These are phyloP conservation scores for Vaucheria bursata DNA, from an alignment of 352 stramenopile species.

Conservation along the genomic window DNA sequence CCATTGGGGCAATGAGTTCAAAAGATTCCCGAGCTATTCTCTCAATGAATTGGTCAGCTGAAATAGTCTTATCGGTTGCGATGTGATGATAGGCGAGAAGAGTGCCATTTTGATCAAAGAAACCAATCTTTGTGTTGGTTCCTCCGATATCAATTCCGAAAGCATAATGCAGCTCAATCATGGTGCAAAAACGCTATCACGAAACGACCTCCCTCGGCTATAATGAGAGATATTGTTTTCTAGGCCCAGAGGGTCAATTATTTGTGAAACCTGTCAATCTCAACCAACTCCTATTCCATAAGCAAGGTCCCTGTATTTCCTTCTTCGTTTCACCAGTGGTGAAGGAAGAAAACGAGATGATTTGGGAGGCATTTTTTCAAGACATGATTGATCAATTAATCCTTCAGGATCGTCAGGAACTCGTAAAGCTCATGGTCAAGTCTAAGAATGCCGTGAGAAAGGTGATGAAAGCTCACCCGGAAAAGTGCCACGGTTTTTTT, in stretches of 20 bases:
- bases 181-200: conserved; percentile 2
- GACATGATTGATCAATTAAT: not conserved
- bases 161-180: not conserved
- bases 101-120: not conserved
- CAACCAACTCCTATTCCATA: conserved; percentile 1
- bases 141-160: not conserved
- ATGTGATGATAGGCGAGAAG: not conserved
- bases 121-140: not conserved
- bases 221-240: conserved; percentile 1
- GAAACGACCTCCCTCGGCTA: not conserved
- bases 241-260: not conserved
- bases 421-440: not conserved
- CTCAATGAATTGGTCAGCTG: not conserved
- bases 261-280: conserved; percentile 1
- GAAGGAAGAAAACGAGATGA: not conserved
- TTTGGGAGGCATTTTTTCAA: not conserved
- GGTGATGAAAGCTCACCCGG: not conserved
- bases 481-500: not conserved
- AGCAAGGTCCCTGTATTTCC: not conserved
- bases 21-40: not conserved
- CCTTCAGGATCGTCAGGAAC: not conserved
- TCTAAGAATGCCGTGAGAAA: not conserved
- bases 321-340: not conserved
- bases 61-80: not conserved
- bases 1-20: not conserved